Evolutionary conservation across 2,329 filamentous ascomycete species (phyloP).

Genomic region (Fusarium nisikadoi): DNA sequence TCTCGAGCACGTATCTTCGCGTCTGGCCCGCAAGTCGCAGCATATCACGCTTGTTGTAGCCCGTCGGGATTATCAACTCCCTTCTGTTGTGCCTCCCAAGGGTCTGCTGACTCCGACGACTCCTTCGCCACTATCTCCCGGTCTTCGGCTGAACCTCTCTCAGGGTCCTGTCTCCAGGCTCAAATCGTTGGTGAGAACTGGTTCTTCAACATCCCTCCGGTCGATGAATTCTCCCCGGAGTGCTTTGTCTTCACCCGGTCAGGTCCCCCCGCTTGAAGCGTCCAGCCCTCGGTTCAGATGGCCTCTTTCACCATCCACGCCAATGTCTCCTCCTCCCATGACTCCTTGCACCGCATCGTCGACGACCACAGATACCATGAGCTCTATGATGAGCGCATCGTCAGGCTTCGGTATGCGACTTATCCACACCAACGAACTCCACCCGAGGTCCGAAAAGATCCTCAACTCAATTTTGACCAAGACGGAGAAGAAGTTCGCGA

Average conservation of each 20-base stretch:
- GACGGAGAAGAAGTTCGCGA: constrained; percentile 59
- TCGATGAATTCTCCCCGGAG: constrained; percentile 38
- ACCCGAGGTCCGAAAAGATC: constrained; percentile 58
- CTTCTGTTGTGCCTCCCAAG: constrained; percentile 46
- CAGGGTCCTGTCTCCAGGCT: constrained; percentile 48
- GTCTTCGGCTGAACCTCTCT: constrained; percentile 48
- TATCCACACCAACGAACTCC: constrained; percentile 59
- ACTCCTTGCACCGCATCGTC: constrained; percentile 59
- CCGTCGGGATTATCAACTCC: constrained; percentile 66
- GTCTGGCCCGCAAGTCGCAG: constrained; percentile 64
- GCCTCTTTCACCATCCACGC: constrained; percentile 53
- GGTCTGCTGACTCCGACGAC: constrained; percentile 42
- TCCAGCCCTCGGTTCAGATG: constrained; percentile 44
- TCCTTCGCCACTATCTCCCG: constrained; percentile 45
- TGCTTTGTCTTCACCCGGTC: constrained; percentile 48
- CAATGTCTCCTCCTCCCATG: constrained; percentile 56
- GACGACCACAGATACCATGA: constrained; percentile 48
- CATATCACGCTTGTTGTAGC: constrained; percentile 69
- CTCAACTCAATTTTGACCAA: constrained; percentile 62
- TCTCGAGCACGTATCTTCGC: constrained; percentile 67
- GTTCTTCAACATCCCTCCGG: constrained; percentile 40
- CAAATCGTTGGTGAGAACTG: constrained; percentile 47
- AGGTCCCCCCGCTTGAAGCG: constrained; percentile 46
- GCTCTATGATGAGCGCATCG: constrained; percentile 46
- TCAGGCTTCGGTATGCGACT: constrained; percentile 62